Conservation (phyloP, 1,284 basidiomycete species). For the Moesziomyces sp. region DNA sequence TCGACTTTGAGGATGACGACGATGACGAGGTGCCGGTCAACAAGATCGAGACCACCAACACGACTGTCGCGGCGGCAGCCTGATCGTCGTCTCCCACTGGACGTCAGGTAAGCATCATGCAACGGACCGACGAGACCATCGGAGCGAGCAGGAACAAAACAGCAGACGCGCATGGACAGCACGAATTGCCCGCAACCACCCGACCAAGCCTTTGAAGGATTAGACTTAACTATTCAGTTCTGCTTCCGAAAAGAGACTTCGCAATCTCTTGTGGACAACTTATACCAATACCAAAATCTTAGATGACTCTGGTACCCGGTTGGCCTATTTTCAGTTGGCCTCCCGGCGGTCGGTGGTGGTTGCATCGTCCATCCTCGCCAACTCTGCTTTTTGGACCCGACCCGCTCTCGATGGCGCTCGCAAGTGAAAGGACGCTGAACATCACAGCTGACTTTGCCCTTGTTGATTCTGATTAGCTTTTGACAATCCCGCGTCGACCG, state of each 20-base stretch:
- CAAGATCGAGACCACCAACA: slow-evolving; percentile 18
- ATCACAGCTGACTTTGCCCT: slow-evolving; percentile 13
- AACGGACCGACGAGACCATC: neutral
- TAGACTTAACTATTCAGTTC: slow-evolving; percentile 51
- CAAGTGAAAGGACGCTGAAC: neutral
- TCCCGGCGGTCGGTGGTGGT: slow-evolving; percentile 17
- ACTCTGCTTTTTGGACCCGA: neutral
- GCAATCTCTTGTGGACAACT: slow-evolving; percentile 57
- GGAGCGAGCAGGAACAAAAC: neutral
- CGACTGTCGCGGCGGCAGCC: slow-evolving; percentile 22
- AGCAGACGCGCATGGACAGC: neutral
- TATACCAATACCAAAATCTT: slow-evolving; percentile 51
- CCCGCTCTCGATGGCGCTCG: neutral
- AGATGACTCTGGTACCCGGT: slow-evolving; percentile 22
- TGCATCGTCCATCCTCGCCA: slow-evolving; percentile 3
- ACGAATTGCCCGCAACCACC: neutral
- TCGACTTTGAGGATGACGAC: slow-evolving; percentile 68
- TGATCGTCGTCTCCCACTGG: slow-evolving; percentile 5
- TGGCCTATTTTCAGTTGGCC: neutral
- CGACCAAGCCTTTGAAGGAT: slow-evolving; percentile 20
- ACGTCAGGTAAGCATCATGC: slow-evolving; percentile 21
- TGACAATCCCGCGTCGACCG: neutral
- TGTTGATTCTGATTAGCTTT: neutral
- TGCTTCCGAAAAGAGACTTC: slow-evolving; percentile 58
- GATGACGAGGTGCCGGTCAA: slow-evolving; percentile 24